These are phyloP conservation scores for Exophiala alcalophila DNA, from an alignment of 2,329 filamentous ascomycete genomes.

Conservation along the genomic window DNA sequence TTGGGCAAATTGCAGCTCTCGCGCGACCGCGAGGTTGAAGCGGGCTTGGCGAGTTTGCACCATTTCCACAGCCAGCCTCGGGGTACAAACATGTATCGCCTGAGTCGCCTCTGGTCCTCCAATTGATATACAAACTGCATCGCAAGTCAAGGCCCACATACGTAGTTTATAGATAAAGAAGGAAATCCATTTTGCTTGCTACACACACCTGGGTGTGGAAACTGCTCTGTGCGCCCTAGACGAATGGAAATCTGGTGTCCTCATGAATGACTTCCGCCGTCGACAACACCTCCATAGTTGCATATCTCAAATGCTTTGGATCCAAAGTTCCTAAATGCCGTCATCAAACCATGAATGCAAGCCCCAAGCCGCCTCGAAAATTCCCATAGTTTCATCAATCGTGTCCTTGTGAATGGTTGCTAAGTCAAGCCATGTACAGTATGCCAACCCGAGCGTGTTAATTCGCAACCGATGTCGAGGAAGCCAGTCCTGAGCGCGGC, in stretches of 20 bases:
- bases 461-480: slow-evolving; percentile 20
- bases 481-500: slow-evolving; percentile 12
- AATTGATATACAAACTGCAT: too few species aligned
- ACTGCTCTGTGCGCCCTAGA: too few species aligned
- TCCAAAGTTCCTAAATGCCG: slow-evolving; percentile 2
- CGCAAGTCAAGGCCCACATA: too few species aligned
- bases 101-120: too few species aligned
- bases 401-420: slow-evolving; percentile 6
- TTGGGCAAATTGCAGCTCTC: too few species aligned
- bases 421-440: background rate
- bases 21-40: too few species aligned
- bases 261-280: slow-evolving; percentile 1
- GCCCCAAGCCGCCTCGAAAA: slow-evolving; percentile 7
- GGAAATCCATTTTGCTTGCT: too few species aligned
- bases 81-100: too few species aligned
- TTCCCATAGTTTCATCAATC: slow-evolving; percentile 15
- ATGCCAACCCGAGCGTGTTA: slow-evolving; percentile 7
- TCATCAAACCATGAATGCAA: slow-evolving; percentile 14
- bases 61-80: too few species aligned
- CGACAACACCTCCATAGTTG: slow-evolving; percentile 6
- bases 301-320: slow-evolving; percentile 2
- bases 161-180: too few species aligned
- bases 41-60: too few species aligned
- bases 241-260: background rate
- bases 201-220: too few species aligned